Base-by-base conservation (phyloP, 768 basidiomycete genomes). In the Daedaleopsis nitida region DNA sequence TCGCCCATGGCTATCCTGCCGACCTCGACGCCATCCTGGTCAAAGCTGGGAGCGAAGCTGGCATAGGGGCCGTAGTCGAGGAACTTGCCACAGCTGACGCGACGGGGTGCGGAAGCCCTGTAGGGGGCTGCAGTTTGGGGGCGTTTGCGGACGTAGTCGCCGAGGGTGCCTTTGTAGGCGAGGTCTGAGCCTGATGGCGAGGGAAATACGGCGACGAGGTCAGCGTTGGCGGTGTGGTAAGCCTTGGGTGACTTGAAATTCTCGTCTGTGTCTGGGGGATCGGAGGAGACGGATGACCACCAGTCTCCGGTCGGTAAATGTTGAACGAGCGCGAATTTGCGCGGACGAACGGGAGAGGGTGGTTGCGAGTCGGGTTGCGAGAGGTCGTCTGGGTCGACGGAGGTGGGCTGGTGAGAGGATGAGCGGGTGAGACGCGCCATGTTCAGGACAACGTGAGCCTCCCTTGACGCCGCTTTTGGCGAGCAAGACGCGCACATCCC, bases 1-100 rank as follows among this genome's bases (percentile, higher is more conserved):
- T 89, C 83, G 14, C 84, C 86, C 58, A 93, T 77, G 53, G 82
- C 77, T 1, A 76, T 72, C 57, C 84, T 79, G 4, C 91, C 91
- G 7, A 92, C 75, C 67, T 90, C 83, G 52, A 83, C 81, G n/a
- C 86, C 86, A 60, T 90, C 87, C 64, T 91, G 88, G 60, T 91
- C 89, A 70, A 90, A 93, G 11, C 80, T 76, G 1, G 92, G 92
- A 0, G 92, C 91, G 73, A 94, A 94, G 68, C 83, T 87, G 8
- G 90, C 75, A 67, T 80, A 88, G 13, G 81, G 79, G 0, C 92
- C 92, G 68, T 94, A 94, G 72, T 94, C 89, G 8, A 94, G 77
- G 69, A 93, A 93, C 0, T 79, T 73, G 55, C 89, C 90, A 27
- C 85, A 80, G 47, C 84, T 81, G 39, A 92, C 72, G 24, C 79